A percentile compares a stretch with the other conserved stretches of the same genome.
Conservation (phyloP, 225 moss, liverwort and hornwort genomes). For the Takakia lepidozioides region DNA sequence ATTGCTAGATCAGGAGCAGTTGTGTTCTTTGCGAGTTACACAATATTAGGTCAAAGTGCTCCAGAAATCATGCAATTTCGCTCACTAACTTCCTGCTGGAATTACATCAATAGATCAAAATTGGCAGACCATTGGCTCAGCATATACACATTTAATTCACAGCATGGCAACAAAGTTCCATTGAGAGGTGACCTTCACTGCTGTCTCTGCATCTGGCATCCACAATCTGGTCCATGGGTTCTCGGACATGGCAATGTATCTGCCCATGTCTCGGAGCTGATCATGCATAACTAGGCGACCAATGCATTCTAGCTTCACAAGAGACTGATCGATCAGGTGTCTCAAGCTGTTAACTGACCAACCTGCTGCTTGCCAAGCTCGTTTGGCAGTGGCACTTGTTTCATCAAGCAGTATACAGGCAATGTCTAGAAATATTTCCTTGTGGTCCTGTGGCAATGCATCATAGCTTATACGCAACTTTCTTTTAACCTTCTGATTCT, state of each 20-base stretch:
- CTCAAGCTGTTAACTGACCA: slow-evolving; percentile 20
- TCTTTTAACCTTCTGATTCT: slow-evolving; percentile 11
- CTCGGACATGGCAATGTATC: slow-evolving; percentile 8
- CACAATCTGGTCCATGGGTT: slow-evolving; percentile 8
- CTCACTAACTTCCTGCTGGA: no score
- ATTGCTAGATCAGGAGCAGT: no score
- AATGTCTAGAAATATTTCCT: slow-evolving; percentile 22
- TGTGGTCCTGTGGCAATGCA: slow-evolving; percentile 17
- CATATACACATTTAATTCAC: no score
- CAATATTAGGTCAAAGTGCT: no score
- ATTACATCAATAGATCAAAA: no score
- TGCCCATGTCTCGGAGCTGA: slow-evolving; percentile 28
- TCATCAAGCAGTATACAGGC: slow-evolving; percentile 27
- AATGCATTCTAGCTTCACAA: slow-evolving; percentile 14
- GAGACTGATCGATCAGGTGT: slow-evolving; percentile 26
- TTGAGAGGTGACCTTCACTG: slow-evolving; percentile 15
- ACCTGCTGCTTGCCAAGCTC: slow-evolving; percentile 21
- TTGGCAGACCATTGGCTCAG: no score
- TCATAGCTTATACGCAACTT: slow-evolving; percentile 21
- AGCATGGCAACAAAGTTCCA: no score
- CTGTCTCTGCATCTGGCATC: slow-evolving; percentile 21
- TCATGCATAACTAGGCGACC: slow-evolving; percentile 22
- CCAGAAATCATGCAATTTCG: no score
- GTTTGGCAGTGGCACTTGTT: slow-evolving; percentile 16
- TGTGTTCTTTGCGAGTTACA: no score